Evolutionary conservation across 2,329 filamentous ascomycete genomes (phyloP).

Genomic region (Trichoderma sp.): DNA sequence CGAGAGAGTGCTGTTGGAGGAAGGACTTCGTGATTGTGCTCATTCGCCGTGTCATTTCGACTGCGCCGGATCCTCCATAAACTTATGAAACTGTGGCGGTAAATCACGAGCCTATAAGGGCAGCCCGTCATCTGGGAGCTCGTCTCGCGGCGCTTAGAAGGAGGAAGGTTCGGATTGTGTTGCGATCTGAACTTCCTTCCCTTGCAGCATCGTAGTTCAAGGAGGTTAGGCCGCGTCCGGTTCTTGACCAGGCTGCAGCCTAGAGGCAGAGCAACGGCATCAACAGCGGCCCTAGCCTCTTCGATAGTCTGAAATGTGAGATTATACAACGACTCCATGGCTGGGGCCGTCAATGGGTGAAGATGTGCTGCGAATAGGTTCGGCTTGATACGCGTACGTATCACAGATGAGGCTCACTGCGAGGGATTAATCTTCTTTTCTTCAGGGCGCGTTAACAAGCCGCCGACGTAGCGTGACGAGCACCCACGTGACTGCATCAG

Average conservation of each 20-base stretch:
- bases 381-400: too few species aligned
- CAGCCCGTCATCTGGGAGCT: too few species aligned
- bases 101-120: neutral
- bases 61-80: neutral
- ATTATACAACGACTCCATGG: too few species aligned
- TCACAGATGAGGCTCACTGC: too few species aligned
- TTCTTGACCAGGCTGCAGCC: slow-evolving; percentile 1
- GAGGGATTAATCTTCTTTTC: too few species aligned
- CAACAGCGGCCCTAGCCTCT: neutral
- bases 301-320: neutral
- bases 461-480: too few species aligned
- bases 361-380: too few species aligned
- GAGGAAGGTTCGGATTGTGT: neutral
- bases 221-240: neutral
- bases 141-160: too few species aligned
- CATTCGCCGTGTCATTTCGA: neutral
- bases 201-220: slow-evolving; percentile 3
- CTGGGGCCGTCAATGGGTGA: too few species aligned
- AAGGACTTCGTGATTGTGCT: neutral
- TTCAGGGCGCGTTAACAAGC: too few species aligned
- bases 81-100: neutral
- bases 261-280: neutral
- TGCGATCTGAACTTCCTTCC: neutral
- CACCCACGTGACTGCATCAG: too few species aligned
- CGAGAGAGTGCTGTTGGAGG: neutral